phyloP scores from a whole-genome alignment of 176 grass and related monocot genomes.

The Calamus simplicifolius region DNA sequence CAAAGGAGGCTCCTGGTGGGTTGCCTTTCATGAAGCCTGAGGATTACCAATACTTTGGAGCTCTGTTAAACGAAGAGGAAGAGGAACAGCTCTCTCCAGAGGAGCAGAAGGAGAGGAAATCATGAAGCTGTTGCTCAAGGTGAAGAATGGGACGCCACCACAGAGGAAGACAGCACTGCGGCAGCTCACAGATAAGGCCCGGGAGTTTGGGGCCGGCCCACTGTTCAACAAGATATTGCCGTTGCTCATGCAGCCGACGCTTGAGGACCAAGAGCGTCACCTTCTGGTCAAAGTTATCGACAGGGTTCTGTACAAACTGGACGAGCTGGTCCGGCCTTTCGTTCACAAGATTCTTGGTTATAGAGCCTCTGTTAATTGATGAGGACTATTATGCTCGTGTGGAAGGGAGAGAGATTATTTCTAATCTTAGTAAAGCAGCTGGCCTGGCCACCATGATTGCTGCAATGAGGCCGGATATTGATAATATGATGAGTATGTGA shows the following conservation, averaged over 20 bases:
- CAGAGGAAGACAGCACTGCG: slow-evolving; percentile 88
- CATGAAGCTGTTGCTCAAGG: slow-evolving; percentile 83
- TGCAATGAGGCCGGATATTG: slow-evolving; percentile 92
- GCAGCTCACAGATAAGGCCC: slow-evolving; percentile 85
- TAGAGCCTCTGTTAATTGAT: slow-evolving; percentile 89
- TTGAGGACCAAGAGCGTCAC: slow-evolving; percentile 93
- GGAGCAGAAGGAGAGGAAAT: slow-evolving; percentile 93
- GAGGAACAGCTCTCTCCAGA: slow-evolving; percentile 87
- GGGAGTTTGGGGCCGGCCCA: slow-evolving; percentile 83
- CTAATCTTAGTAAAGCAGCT: slow-evolving; percentile 98
- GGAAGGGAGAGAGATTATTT: slow-evolving; percentile 91
- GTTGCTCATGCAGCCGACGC: slow-evolving; percentile 90
- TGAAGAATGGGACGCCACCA: slow-evolving; percentile 78
- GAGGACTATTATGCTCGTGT: slow-evolving; percentile 99
- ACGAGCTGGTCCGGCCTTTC: slow-evolving; percentile 94
- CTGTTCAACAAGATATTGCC: slow-evolving; percentile 96
- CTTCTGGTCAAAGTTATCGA: slow-evolving; percentile 98
- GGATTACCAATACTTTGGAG: slow-evolving; percentile 95
- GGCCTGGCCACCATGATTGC: slow-evolving; percentile 98
- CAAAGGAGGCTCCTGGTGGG: slow-evolving; percentile 63
- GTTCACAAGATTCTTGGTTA: slow-evolving; percentile 98
- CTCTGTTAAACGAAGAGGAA: slow-evolving; percentile 79
- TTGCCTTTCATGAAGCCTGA: slow-evolving; percentile 90
- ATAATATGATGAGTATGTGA: slow-evolving; percentile 97
- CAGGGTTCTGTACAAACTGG: slow-evolving; percentile 91